Base-by-base conservation (phyloP, 2,329 filamentous ascomycete genomes). In the Penicillium sclerotigenum region DNA sequence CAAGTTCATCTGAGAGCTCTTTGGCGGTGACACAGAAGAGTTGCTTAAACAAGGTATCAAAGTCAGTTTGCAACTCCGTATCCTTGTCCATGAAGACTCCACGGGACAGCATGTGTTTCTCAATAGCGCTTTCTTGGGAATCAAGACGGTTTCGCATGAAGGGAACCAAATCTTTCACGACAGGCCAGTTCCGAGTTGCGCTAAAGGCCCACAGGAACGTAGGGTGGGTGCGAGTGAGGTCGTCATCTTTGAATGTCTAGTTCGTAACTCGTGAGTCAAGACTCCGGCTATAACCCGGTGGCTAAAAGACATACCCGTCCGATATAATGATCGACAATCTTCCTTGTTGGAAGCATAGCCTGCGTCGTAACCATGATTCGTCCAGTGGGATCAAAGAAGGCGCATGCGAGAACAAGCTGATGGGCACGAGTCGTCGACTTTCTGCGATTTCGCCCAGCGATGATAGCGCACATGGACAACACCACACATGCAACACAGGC, bases 161-260 rank as follows among this genome's bases (percentile, higher is more conserved):
- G 7, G 83, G 83, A 24, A 95, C 79, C 5, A 94, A 77, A 42
- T 85, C 83, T 52, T 80, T 80, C 26, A 96, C 81, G 38, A 84
- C 82, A 8, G 75, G 69, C 91, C 91, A 96, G 71, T 91, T 88
- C 56, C 86, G 82, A 7, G 89, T 90, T 3, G 90, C 89, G 54
- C 89, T 84, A 68, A 89, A 95, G 66, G 94, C 87, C 91, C 91
- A 96, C 47, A 91, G 85, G 72, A 94, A 96, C 1, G 92, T 84
- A 0, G 89, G 84, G 68, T 96, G 90, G 0, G 84, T 83, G 24
- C 86, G 85, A 54, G 85, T 86, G 66, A 96, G 92, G 14, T 87
- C 83, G 58, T 95, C 90, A 57, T 87, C 84, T 51, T 87, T 83
- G 28, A 84, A 85, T 8, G 71, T 77, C 73, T 77, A 48, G 5